Evolutionary conservation across 208 protist species (phyloP), one percentile per base, ranked within the genome.

Genomic region (Leishmania braziliensis): DNA sequence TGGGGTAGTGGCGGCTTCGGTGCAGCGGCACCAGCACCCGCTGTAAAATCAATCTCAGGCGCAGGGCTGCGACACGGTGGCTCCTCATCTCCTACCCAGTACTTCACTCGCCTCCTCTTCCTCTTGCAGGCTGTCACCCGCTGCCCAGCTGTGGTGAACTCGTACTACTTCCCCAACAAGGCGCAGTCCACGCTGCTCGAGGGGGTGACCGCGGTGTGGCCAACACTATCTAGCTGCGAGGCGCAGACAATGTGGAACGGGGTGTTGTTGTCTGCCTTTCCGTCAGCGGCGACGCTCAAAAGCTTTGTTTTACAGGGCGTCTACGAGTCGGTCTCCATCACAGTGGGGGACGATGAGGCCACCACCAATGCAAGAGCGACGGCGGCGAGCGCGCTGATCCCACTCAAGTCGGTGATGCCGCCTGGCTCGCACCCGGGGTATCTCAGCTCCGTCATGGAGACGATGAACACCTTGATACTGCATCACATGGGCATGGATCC

Each of bases 161-260:
- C 88, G 9, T 96, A 92, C 83, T 93, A 90, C 79, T 96, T 93
- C 53, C 93, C 93, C 6, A 80, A 83, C 63, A 91, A 87, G 71
- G 91, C 90, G 58, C 93, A 96, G 79, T 60, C 50, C 51, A 89
- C 90, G 50, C 80, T 95, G n/a, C 79, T 90, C 33, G 91, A 90
- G 63, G 85, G 81, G 1, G 84, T 90, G 71, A 58, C 75, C 56
- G 86, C 77, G 51, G 75, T 96, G 48, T 96, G 92, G 90, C 87
- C 90, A 10, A 75, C 86, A 29, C 82, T 94, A 48, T 75, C 83
- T 4, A 77, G 62, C 6, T 79, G 77, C 9, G 89, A 94, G 63
- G 79, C 68, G 0, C 74, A 84, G 18, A 75, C 78, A 58, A 68
- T 94, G 50, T 71, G 91, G 80, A 74, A 70, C 2, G 84, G 84